Evolutionary conservation across 306 rosid species (phyloP).

Genomic region (Abrus pulchellus): DNA sequence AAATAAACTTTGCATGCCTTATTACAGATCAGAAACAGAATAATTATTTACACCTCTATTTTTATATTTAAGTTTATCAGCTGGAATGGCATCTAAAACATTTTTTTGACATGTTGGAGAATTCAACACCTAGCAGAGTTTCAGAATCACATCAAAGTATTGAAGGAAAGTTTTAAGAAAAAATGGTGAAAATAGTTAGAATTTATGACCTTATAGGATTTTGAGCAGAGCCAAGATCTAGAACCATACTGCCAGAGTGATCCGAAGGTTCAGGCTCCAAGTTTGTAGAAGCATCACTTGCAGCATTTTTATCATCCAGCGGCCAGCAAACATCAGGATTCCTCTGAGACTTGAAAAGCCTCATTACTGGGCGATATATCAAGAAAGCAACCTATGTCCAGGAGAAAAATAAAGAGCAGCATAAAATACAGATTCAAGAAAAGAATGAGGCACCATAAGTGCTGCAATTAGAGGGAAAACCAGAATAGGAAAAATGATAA

Average conservation of each 20-base stretch:
- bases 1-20: conserved; percentile 35
- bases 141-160: not conserved
- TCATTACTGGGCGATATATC: conserved; percentile 95
- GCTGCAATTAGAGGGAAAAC: not conserved
- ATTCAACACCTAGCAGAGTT: conserved; percentile 15
- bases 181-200: conserved; percentile 2
- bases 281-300: conserved; percentile 56
- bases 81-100: conserved; percentile 38
- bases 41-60: not conserved
- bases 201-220: conserved; percentile 66
- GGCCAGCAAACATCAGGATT: conserved; percentile 88
- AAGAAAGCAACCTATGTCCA: conserved; percentile 87
- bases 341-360: conserved; percentile 80
- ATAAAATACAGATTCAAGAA: conserved; percentile 36
- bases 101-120: not conserved
- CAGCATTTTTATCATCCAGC: conserved; percentile 63
- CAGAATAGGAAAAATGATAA: conserved; percentile 16
- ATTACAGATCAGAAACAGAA: conserved; percentile 14
- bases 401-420: conserved; percentile 14
- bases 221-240: conserved; percentile 78
- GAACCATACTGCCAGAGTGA: conserved; percentile 60
- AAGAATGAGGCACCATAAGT: conserved; percentile 2
- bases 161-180: not conserved
- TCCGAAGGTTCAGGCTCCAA: conserved; percentile 69
- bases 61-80: conserved; percentile 23